A percentile compares a stretch with the other conserved stretches of the same genome.
Conservation (phyloP, 352 stramenopile genomes). For the Globisporangium nagaii region DNA sequence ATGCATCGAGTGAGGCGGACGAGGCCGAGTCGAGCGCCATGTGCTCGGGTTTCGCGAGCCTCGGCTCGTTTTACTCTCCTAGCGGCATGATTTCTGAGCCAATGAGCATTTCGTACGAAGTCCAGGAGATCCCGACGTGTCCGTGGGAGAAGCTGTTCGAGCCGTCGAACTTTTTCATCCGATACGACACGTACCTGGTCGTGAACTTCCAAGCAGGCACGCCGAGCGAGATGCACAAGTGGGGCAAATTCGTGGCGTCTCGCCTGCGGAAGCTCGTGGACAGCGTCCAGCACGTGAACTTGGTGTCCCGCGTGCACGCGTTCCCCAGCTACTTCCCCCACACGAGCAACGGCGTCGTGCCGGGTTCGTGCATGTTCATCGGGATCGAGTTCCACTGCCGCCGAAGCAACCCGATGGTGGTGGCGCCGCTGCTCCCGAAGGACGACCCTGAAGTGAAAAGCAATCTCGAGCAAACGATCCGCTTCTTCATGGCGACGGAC, state of each 20-base stretch:
- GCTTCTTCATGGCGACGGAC: constrained; percentile 79
- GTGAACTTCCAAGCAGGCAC: constrained; percentile 63
- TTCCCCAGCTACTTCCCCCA: constrained; percentile 65
- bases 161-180: constrained; percentile 80
- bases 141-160: constrained; percentile 73
- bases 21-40: constrained; percentile 25
- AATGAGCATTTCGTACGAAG: constrained; percentile 2
- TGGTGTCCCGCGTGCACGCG: constrained; percentile 56
- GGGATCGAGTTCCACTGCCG: constrained; percentile 68
- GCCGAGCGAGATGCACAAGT: constrained; percentile 65
- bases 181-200: constrained; percentile 73
- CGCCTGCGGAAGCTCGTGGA: constrained; percentile 75
- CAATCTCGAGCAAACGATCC: constrained; percentile 72
- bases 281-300: constrained; percentile 56
- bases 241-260: constrained; percentile 81
- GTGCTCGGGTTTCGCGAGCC: not conserved
- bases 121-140: constrained; percentile 5
- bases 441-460: constrained; percentile 69
- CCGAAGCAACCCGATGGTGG: constrained; percentile 17
- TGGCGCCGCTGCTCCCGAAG: constrained; percentile 19
- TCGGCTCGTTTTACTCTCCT: constrained; percentile 15
- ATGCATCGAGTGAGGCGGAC: constrained; percentile 11
- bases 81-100: constrained; percentile 1
- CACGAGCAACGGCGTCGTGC: constrained; percentile 26
- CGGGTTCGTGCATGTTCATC: constrained; percentile 78